Conservation (phyloP, 176 grass and related monocot genomes). For the Hsuehochloa calcarea region DNA sequence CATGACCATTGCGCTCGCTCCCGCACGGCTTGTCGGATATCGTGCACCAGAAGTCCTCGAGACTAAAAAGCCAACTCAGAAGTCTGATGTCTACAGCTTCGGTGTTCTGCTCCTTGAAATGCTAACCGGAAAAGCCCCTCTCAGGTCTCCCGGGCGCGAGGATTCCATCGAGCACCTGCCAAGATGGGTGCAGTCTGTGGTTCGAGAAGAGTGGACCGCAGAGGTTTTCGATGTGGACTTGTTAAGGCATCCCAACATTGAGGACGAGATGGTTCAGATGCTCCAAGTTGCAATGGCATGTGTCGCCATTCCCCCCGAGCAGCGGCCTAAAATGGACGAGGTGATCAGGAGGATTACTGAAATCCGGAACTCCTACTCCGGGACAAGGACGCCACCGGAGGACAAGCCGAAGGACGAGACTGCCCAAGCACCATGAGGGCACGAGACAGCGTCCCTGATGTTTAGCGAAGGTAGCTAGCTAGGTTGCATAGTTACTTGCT, state of each 20-base stretch:
- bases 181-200: conserved; percentile 89
- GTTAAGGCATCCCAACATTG: conserved; percentile 66
- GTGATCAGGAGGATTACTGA: conserved; percentile 70
- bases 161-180: conserved; percentile 66
- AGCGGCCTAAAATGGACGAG: conserved; percentile 86
- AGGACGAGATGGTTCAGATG: conserved; percentile 95
- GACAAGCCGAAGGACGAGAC: conserved; percentile 46
- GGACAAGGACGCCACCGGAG: conserved; percentile 52
- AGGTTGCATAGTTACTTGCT: conserved; percentile 44
- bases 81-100: conserved; percentile 89
- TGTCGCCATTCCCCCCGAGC: conserved; percentile 45
- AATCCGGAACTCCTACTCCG: conserved; percentile 56
- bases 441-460: not conserved
- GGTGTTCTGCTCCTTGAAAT: conserved; percentile 90
- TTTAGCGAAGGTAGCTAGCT: conserved; percentile 44
- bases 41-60: conserved; percentile 83
- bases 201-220: conserved; percentile 91
- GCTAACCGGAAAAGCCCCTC: conserved; percentile 87
- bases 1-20: conserved; percentile 46
- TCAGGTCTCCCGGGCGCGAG: conserved; percentile 58
- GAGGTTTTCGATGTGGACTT: conserved; percentile 90
- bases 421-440: conserved; percentile 31
- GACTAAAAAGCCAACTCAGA: conserved; percentile 66
- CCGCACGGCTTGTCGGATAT: conserved; percentile 67
- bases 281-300: conserved; percentile 95